These are phyloP conservation scores for Cercophora newfieldiana DNA, from an alignment of 495 filamentous ascomycete genomes.

Conservation along the genomic window DNA sequence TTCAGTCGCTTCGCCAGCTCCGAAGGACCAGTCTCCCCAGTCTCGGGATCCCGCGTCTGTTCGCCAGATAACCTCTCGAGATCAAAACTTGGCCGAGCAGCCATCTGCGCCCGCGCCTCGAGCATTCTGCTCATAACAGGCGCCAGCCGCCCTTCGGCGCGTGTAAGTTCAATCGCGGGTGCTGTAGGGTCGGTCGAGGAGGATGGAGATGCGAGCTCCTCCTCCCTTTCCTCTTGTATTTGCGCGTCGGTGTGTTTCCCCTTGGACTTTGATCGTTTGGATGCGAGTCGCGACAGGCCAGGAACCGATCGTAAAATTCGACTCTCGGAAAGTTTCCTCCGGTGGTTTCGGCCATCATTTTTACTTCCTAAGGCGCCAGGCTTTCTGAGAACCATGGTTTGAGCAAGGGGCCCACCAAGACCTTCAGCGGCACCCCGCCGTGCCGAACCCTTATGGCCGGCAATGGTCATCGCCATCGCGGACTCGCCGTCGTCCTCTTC, in stretches of 20 bases:
- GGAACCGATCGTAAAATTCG: constrained; percentile 61
- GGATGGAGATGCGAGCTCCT: neutral
- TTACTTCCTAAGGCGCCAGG: constrained; percentile 26
- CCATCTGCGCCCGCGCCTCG: constrained; percentile 72
- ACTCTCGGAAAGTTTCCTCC: constrained; percentile 61
- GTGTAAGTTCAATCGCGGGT: constrained; percentile 34
- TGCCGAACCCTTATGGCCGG: constrained; percentile 15
- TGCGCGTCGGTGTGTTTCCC: constrained; percentile 24
- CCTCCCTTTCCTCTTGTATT: constrained; percentile 25
- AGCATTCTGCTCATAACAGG: constrained; percentile 82
- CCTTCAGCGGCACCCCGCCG: constrained; percentile 19
- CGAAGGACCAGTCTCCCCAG: constrained; percentile 41
- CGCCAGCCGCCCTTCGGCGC: constrained; percentile 47
- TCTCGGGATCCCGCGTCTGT: constrained; percentile 28
- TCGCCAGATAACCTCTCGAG: constrained; percentile 43
- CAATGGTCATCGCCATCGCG: constrained; percentile 35
- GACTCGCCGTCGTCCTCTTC: constrained; percentile 53
- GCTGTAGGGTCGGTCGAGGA: constrained; percentile 12
- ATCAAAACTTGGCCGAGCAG: constrained; percentile 53
- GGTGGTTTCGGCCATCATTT: constrained; percentile 49
- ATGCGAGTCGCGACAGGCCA: constrained; percentile 42
- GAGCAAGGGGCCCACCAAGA: constrained; percentile 30
- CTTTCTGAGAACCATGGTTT: constrained; percentile 40
- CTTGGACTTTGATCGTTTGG: constrained; percentile 34
- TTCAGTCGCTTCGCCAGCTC: constrained; percentile 68